These are phyloP conservation scores for Ogataea saltuana DNA, from an alignment of 805 yeast species.

Conservation along the genomic window DNA sequence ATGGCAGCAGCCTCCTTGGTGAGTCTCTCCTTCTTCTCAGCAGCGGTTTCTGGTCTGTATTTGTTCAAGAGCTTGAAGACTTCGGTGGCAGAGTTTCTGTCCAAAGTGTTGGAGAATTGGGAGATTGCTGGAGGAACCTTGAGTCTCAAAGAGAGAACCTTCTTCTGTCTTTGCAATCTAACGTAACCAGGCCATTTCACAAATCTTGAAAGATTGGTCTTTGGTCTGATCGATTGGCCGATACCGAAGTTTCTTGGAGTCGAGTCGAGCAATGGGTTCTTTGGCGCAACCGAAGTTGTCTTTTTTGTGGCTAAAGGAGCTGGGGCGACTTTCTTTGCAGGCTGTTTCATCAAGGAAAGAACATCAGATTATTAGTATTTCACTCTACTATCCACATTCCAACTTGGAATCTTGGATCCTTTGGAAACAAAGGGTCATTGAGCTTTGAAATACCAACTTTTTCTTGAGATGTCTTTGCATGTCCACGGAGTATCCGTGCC, in stretches of 20 bases:
- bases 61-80: slow-evolving; percentile 97
- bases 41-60: slow-evolving; percentile 97
- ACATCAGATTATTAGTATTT: slow-evolving; percentile 28
- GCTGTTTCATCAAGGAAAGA: slow-evolving; percentile 39
- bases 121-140: slow-evolving; percentile 99
- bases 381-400: slow-evolving; percentile 22
- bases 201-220: slow-evolving; percentile 93
- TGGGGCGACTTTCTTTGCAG: slow-evolving; percentile 87
- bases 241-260: slow-evolving; percentile 94
- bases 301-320: slow-evolving; percentile 91
- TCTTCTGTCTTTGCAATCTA: slow-evolving; percentile 98
- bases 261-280: slow-evolving; percentile 87
- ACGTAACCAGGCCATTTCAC: slow-evolving; percentile 99
- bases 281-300: slow-evolving; percentile 47
- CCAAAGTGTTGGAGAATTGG: slow-evolving; percentile 93
- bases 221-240: slow-evolving; percentile 94
- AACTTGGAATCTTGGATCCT: slow-evolving; percentile 11
- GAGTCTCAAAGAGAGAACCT: slow-evolving; percentile 90
- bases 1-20: slow-evolving; percentile 98
- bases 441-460: slow-evolving; percentile 22
- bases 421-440: slow-evolving; percentile 28
- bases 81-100: slow-evolving; percentile 98
- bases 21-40: slow-evolving; percentile 98
- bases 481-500: slow-evolving; percentile 1
- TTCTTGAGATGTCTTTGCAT: slow-evolving; percentile 6